Conservation (phyloP, 306 rosid species). For the Luffa aegyptiaca region DNA sequence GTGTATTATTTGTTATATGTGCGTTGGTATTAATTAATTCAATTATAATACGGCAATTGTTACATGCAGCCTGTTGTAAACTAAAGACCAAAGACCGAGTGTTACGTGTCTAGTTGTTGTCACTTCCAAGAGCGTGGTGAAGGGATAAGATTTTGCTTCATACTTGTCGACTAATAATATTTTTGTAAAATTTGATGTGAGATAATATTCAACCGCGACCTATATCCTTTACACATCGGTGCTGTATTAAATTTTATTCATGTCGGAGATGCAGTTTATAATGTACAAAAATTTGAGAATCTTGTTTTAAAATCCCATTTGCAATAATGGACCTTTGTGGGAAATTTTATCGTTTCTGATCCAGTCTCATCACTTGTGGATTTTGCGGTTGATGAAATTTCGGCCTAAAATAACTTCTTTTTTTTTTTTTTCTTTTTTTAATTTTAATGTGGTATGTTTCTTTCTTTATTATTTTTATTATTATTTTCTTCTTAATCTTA, state of each 20-base stretch:
- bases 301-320: no score
- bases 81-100: neutral
- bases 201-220: neutral
- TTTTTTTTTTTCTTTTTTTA: no score
- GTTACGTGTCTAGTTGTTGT: neutral
- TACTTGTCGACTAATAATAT: neutral
- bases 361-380: no score
- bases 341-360: no score
- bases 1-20: neutral
- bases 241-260: neutral
- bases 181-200: neutral
- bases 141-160: neutral
- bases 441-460: no score
- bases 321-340: no score
- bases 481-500: no score
- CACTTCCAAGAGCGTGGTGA: neutral
- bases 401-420: no score
- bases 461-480: no score
- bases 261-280: neutral
- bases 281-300: no score
- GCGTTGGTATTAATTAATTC: neutral
- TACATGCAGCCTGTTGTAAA: neutral
- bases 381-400: no score
- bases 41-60: neutral
- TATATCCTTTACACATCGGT: neutral